Conservation (phyloP, 176 grass and related monocot species). For the Juncus effusus region DNA sequence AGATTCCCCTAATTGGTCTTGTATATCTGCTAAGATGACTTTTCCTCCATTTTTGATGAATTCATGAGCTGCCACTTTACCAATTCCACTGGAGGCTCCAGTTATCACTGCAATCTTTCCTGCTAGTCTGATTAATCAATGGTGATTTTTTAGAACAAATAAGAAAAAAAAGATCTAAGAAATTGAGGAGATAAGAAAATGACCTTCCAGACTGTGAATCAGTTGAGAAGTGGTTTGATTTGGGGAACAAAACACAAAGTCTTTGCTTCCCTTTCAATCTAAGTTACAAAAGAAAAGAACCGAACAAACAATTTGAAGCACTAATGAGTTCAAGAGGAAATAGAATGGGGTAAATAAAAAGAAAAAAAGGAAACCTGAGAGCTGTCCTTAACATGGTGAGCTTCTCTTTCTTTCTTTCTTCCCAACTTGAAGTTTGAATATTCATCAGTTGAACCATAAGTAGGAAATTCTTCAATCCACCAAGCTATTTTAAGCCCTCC, state of each 20-base stretch:
- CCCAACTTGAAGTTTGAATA: neutral
- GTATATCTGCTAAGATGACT: constrained; percentile 56
- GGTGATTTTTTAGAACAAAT: neutral
- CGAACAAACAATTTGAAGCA: neutral
- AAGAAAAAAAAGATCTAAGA: too few species aligned
- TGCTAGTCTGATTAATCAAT: constrained; percentile 32
- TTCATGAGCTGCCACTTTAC: constrained; percentile 39
- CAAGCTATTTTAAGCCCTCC: neutral
- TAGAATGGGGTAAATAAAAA: neutral
- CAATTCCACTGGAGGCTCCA: constrained; percentile 53
- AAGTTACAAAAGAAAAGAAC: neutral
- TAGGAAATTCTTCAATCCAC: neutral
- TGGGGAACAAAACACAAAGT: constrained; percentile 3
- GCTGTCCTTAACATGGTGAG: constrained; percentile 13
- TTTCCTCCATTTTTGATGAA: constrained; percentile 49
- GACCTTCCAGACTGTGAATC: constrained; percentile 12
- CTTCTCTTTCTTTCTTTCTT: constrained; percentile 9
- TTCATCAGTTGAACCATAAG: too few species aligned
- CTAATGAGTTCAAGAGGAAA: neutral
- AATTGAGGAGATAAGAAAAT: too few species aligned
- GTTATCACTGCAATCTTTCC: constrained; percentile 53
- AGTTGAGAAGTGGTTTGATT: constrained; percentile 18
- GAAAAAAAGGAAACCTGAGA: constrained; percentile 1
- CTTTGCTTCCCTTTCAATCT: constrained; percentile 13
- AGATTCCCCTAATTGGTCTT: constrained; percentile 34